These are phyloP conservation scores for Begonia peltatifolia DNA, from an alignment of 306 rosid species.

Conservation along the genomic window DNA sequence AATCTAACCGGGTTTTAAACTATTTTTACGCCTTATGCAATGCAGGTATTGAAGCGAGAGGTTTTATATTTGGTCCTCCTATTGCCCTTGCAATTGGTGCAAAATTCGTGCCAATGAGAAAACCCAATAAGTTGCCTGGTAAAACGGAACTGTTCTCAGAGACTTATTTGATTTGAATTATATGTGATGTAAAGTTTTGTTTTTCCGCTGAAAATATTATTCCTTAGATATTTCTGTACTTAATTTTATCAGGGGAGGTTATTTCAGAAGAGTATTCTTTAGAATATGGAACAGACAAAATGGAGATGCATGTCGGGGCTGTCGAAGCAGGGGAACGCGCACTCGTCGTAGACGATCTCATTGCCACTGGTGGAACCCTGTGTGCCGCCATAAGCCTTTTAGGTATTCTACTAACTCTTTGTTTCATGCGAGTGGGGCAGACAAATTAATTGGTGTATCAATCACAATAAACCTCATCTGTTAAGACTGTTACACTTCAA, in stretches of 20 bases:
- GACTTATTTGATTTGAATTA: no score
- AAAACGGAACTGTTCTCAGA: slow-evolving; percentile 5
- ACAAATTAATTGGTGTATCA: no score
- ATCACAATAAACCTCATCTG: no score
- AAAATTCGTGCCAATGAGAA: slow-evolving; percentile 96
- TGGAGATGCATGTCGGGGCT: slow-evolving; percentile 98
- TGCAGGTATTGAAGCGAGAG: slow-evolving; percentile 91
- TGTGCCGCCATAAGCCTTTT: slow-evolving; percentile 82
- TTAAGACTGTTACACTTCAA: no score
- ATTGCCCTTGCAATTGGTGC: slow-evolving; percentile 96
- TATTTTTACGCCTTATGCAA: background rate
- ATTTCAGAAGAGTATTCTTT: slow-evolving; percentile 93
- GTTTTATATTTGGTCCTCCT: slow-evolving; percentile 97
- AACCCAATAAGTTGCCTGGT: slow-evolving; percentile 97
- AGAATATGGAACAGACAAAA: slow-evolving; percentile 91
- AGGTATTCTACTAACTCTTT: slow-evolving; percentile 27
- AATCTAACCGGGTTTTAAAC: no score
- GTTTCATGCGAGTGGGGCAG: background rate
- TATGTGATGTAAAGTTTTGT: background rate
- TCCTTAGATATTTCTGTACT: background rate
- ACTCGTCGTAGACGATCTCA: slow-evolving; percentile 82
- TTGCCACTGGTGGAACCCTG: slow-evolving; percentile 96
- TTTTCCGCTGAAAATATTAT: background rate
- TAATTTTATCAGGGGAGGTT: slow-evolving; percentile 50
- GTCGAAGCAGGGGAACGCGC: slow-evolving; percentile 86